Evolutionary conservation across 306 rosid genomes (phyloP).

Genomic region (Castanea mollissima): DNA sequence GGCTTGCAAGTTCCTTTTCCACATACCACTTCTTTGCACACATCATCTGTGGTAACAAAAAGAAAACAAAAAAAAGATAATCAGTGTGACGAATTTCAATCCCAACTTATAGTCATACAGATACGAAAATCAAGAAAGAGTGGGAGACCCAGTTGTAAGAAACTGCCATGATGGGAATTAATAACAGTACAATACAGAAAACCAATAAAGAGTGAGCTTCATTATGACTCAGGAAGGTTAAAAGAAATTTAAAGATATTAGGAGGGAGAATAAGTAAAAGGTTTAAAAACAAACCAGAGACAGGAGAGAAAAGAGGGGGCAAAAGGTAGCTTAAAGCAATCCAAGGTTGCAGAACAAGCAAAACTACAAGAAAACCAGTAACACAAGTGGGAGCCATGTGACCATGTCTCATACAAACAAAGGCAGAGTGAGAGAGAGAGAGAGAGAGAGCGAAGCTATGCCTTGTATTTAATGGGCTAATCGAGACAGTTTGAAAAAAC

Average conservation of each 20-base stretch:
- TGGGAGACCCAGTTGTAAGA: constrained; percentile 8
- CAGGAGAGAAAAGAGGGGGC: constrained; percentile 3
- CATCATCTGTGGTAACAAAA: constrained; percentile 43
- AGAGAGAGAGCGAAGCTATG: not conserved
- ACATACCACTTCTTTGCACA: constrained; percentile 68
- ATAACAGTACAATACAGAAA: too few species aligned
- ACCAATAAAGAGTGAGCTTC: not conserved
- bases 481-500: not conserved
- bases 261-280: not conserved
- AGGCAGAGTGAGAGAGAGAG: not conserved
- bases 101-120: too few species aligned
- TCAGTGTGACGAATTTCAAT: not conserved
- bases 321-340: constrained; percentile 34
- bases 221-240: not conserved
- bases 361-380: not conserved
- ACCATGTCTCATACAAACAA: constrained; percentile 41
- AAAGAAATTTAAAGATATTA: not conserved
- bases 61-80: not conserved
- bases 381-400: constrained; percentile 45
- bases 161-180: not conserved
- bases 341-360: constrained; percentile 44
- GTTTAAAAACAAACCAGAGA: not conserved
- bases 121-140: not conserved
- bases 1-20: constrained; percentile 83
- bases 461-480: not conserved